Evolutionary conservation across 352 stramenopile species (phyloP).

Genomic region (Globisporangium emineosum): DNA sequence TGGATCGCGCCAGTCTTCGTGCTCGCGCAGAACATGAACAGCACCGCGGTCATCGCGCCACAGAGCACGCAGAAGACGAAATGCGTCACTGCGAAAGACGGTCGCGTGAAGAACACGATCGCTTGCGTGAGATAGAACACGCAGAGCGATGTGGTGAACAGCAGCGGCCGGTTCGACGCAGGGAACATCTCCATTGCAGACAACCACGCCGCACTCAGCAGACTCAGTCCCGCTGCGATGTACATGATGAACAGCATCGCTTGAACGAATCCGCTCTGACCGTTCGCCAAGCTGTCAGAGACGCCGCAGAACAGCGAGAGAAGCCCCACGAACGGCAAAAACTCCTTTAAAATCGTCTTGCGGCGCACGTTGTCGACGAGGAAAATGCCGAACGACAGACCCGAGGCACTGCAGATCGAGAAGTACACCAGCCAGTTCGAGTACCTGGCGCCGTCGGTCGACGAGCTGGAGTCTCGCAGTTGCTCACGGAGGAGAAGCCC

Average conservation of each 20-base stretch:
- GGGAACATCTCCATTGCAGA: conserved; percentile 83
- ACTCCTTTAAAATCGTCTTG: conserved; percentile 89
- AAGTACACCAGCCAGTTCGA: conserved; percentile 64
- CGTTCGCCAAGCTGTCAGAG: conserved; percentile 35
- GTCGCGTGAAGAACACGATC: conserved; percentile 51
- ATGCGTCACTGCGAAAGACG: conserved; percentile 56
- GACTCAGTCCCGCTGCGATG: conserved; percentile 56
- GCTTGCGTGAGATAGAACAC: conserved; percentile 61
- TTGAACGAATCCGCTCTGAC: conserved; percentile 37
- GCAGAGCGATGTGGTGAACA: conserved; percentile 66
- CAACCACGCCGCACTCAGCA: conserved; percentile 76
- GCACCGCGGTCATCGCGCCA: conserved; percentile 42
- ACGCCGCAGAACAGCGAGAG: conserved; percentile 60
- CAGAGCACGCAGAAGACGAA: conserved; percentile 56
- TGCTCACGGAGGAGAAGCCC: conserved; percentile 46
- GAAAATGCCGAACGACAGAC: conserved; percentile 72
- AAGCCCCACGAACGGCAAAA: conserved; percentile 67
- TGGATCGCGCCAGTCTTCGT: conserved; percentile 81
- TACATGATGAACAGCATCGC: conserved; percentile 61
- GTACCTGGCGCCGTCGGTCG: conserved; percentile 22
- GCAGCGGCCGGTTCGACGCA: conserved; percentile 48
- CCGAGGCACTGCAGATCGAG: conserved; percentile 38
- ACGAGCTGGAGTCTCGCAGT: conserved; percentile 28
- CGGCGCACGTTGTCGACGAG: conserved; percentile 82
- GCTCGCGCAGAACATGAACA: conserved; percentile 78